Conservation (phyloP, 768 basidiomycete species). For the Polyporus arcularius region DNA sequence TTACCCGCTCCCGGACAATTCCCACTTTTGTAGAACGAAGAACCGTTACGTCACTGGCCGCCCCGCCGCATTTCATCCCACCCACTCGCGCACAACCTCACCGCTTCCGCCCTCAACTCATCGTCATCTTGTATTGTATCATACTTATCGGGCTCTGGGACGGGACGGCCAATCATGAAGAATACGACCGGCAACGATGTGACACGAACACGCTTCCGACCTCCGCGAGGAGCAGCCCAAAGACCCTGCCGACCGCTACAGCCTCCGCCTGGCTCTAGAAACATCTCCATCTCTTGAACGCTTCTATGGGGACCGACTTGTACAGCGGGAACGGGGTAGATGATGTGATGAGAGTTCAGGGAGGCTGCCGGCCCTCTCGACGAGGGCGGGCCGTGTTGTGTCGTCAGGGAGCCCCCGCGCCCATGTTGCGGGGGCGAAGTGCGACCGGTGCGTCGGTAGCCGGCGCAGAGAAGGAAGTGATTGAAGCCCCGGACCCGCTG, state of each 20-base stretch:
- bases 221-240: conserved; percentile 9
- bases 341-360: neutral
- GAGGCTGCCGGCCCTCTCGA: conserved; percentile 10
- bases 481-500: neutral
- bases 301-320: conserved; percentile 9
- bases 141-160: conserved; percentile 20
- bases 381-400: conserved; percentile 14
- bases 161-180: conserved; percentile 23
- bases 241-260: neutral
- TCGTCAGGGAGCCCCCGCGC: neutral
- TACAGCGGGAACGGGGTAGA: conserved; percentile 1
- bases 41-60: conserved; percentile 23
- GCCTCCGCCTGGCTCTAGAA: neutral
- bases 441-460: neutral
- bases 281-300: neutral
- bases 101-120: neutral
- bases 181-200: conserved; percentile 20
- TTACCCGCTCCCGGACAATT: conserved; percentile 6
- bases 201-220: conserved; percentile 9
- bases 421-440: neutral
- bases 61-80: conserved; percentile 15
- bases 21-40: conserved; percentile 21
- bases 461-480: too few species aligned
- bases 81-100: conserved; percentile 9
- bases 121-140: conserved; percentile 15